Evolutionary conservation across 371 early-diverging fungal species (phyloP).

Genomic region (Encephalitozoon intestinalis): DNA sequence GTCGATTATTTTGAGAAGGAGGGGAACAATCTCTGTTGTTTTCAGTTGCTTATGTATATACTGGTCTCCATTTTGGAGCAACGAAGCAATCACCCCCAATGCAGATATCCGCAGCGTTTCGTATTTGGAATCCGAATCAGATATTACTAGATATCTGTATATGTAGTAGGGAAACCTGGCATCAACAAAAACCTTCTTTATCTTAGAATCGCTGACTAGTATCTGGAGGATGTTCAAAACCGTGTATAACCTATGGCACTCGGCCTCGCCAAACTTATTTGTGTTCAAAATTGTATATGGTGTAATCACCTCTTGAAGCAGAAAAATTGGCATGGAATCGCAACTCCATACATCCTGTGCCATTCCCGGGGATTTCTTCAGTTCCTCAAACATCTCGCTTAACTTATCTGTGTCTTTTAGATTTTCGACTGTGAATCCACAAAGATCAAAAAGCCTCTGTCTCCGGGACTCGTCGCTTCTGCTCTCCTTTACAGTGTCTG

Average conservation of each 20-base stretch:
- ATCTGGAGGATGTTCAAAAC: constrained; percentile 34
- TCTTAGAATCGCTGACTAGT: constrained; percentile 63
- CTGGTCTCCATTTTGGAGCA: constrained; percentile 81
- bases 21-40: constrained; percentile 89
- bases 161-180: constrained; percentile 88
- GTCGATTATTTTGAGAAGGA: constrained; percentile 92
- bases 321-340: constrained; percentile 39
- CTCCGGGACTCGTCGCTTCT: not conserved
- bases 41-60: constrained; percentile 83
- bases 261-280: not conserved
- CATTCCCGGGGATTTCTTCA: not conserved
- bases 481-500: not conserved
- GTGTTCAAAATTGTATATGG: constrained; percentile 34
- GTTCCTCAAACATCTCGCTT: not conserved
- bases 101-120: constrained; percentile 82
- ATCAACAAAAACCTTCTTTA: constrained; percentile 73
- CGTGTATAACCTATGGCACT: not conserved
- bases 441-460: not conserved
- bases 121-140: constrained; percentile 78
- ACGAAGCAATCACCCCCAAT: constrained; percentile 82
- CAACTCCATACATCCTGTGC: constrained; percentile 1
- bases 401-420: not conserved
- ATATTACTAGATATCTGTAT: constrained; percentile 90
- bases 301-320: constrained; percentile 49
- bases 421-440: not conserved